phyloP scores from a whole-genome alignment of 2,329 filamentous ascomycete genomes.

The Paecilomyces niveus region DNA sequence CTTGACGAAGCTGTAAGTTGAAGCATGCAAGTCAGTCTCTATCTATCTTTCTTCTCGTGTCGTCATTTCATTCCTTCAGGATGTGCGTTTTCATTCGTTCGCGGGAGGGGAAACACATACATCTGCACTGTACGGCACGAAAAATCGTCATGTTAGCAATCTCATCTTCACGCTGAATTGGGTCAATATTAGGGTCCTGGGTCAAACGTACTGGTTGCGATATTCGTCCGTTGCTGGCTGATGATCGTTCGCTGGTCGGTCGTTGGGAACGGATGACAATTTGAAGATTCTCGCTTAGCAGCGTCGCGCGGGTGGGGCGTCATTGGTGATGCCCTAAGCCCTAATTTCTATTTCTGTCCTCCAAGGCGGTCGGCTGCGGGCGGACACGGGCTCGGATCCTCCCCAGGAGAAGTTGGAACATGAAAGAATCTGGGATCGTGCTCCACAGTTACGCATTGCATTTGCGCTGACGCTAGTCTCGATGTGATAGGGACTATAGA shows the following conservation, averaged over 20 bases:
- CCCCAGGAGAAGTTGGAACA: background rate
- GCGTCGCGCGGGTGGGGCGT: conserved; percentile 22
- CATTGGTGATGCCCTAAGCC: conserved; percentile 30
- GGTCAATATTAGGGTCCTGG: conserved; percentile 3
- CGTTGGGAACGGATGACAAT: conserved; percentile 27
- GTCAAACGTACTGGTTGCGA: conserved; percentile 40
- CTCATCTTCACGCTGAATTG: conserved; percentile 8
- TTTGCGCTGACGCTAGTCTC: background rate
- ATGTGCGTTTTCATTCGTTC: conserved; percentile 14
- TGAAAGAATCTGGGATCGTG: background rate
- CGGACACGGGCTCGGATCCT: conserved; percentile 6
- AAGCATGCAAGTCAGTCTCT: conserved; percentile 17
- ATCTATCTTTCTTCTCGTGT: conserved; percentile 11
- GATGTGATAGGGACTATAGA: background rate
- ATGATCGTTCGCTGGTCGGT: conserved; percentile 32
- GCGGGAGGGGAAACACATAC: conserved; percentile 51
- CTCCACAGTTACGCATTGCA: background rate
- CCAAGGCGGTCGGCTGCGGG: background rate
- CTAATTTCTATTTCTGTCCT: conserved; percentile 20
- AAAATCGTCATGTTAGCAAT: conserved; percentile 42
- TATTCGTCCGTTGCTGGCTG: conserved; percentile 33
- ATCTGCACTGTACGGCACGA: conserved; percentile 67
- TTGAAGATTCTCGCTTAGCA: conserved; percentile 39
- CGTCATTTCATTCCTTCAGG: conserved; percentile 3
- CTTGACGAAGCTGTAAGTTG: conserved; percentile 83